Percentiles rank a stretch among this genome's conserved stretches.
Conservation (phyloP, 2,329 filamentous ascomycete species). For the Elsinoe perseae region DNA sequence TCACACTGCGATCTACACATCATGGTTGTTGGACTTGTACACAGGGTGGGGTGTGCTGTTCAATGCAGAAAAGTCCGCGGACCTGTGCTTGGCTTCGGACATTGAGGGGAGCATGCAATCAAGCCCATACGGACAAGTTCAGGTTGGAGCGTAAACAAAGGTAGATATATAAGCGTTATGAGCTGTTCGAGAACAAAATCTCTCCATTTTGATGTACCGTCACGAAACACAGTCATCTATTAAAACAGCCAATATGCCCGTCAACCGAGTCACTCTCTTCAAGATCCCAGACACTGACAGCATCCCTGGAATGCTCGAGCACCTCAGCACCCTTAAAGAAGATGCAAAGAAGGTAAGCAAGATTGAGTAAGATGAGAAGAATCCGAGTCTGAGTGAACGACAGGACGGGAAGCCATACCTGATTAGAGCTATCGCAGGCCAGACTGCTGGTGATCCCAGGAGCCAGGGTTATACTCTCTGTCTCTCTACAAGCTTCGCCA, state of each 20-base stretch:
- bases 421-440: slow-evolving; percentile 48
- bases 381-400: slow-evolving; percentile 1
- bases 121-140: neutral
- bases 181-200: too few relatives aligned
- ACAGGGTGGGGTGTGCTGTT: neutral
- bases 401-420: slow-evolving; percentile 68
- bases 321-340: slow-evolving; percentile 38
- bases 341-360: slow-evolving; percentile 38
- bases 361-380: neutral
- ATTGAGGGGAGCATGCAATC: slow-evolving; percentile 8
- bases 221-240: neutral
- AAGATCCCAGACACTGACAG: slow-evolving; percentile 44
- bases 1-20: too few relatives aligned
- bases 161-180: neutral
- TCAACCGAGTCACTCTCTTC: slow-evolving; percentile 48
- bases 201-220: neutral
- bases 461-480: slow-evolving; percentile 59
- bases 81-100: neutral
- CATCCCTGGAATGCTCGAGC: slow-evolving; percentile 36
- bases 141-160: neutral
- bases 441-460: slow-evolving; percentile 50
- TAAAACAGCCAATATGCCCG: slow-evolving; percentile 23
- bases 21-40: neutral
- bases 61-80: neutral
- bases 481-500: slow-evolving; percentile 56